Evolutionary conservation across 176 grass and related monocot genomes (phyloP), one percentile per base, ranked within the genome.

Genomic region (Triticum aestivum): DNA sequence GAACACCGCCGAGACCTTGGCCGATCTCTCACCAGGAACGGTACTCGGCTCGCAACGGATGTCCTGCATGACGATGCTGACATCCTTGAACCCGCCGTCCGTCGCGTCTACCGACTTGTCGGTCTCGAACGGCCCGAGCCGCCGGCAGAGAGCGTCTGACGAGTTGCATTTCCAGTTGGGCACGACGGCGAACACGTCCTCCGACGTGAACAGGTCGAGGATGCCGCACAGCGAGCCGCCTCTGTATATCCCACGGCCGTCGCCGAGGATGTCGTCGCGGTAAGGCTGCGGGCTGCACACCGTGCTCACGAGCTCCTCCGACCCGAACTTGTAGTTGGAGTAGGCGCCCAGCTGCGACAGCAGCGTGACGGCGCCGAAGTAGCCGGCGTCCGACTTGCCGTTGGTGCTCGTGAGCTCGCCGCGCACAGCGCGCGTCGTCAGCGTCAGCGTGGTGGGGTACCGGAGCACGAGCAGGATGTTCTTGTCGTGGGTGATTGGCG

Each of bases 111-210:
- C 30, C 52, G 77, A 58, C 75, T 34, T 82, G 58, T 88, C 87
- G 15, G 85, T 66, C 38, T 84, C 84, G 90, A 95, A 97, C 29
- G 92, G 91, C 0, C 95, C 92, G 12, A 97, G 70, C 47, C 84
- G 41, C 14, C 85, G 88, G 79, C 95, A 97, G 26, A 86, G 8
- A n/a, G 81, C 65, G 82, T 90, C 84, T 10, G 86, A 91, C 1
- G 73, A 73, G 90, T 89, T 95, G 83, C 95, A 97, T 12, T 91
- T 83, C 87, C 89, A 87, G 75, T 97, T 97, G 0, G 95, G 95
- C 61, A 91, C 75, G 23, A 93, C 76, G 80, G 52, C 35, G 6
- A 97, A 83, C 49, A 91, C 37, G 73, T 95, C 88, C 37, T 90
- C 91, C 27, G 83, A 84, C 15, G 89, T 69, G 75, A 95, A 95